Percentiles rank a stretch among this genome's conserved stretches.
Conservation (phyloP, 108 stramenopile species). For the Fistulifera solaris region DNA sequence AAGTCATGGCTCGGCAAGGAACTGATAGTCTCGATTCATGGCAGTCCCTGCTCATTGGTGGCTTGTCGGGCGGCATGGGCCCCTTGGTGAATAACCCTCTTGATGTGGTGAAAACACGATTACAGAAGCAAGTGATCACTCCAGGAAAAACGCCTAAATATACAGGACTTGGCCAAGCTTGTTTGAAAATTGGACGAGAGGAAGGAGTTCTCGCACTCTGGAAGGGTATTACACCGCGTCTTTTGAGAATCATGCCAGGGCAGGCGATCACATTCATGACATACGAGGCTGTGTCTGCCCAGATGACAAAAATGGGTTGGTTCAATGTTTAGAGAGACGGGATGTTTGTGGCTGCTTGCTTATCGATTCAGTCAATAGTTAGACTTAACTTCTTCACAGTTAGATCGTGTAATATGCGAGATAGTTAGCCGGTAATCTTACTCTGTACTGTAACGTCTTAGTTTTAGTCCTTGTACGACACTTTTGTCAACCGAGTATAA, state of each 20-base stretch:
- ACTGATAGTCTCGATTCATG: constrained; percentile 56
- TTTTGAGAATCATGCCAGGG: constrained; percentile 93
- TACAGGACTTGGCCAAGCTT: constrained; percentile 74
- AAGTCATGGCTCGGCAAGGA: constrained; percentile 24
- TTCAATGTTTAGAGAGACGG: background rate
- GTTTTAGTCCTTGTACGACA: too few species aligned
- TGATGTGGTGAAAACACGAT: constrained; percentile 72
- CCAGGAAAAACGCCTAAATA: constrained; percentile 76
- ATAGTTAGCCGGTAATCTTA: too few species aligned
- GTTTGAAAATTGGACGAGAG: constrained; percentile 79
- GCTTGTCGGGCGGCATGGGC: constrained; percentile 90
- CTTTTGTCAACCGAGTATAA: too few species aligned
- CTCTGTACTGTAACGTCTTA: too few species aligned
- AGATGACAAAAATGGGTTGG: constrained; percentile 2
- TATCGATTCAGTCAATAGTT: too few species aligned
- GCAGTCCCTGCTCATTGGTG: constrained; percentile 89
- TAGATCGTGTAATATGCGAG: too few species aligned
- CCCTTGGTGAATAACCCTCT: constrained; percentile 91
- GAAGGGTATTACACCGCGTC: constrained; percentile 94
- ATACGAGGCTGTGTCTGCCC: constrained; percentile 64
- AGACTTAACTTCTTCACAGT: too few species aligned
- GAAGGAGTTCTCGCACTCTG: constrained; percentile 90
- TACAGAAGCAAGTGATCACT: constrained; percentile 90
- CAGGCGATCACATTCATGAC: constrained; percentile 98
- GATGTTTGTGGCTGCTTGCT: too few species aligned